These are phyloP conservation scores for Fusarium tupiense DNA, from an alignment of 2,329 filamentous ascomycete species.

Conservation along the genomic window DNA sequence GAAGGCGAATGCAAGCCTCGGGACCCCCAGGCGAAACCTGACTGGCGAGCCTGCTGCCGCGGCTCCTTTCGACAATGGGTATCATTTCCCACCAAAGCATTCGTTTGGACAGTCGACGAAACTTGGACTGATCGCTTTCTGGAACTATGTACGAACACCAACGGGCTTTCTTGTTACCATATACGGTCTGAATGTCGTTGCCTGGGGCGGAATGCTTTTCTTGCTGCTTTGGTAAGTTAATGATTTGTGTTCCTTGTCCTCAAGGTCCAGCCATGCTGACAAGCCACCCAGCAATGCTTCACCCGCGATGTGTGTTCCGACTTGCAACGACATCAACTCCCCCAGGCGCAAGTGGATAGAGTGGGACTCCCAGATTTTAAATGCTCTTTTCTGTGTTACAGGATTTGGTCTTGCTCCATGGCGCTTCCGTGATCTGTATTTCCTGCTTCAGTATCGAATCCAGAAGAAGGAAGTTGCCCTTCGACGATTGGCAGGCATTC, in stretches of 20 bases:
- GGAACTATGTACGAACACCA: constrained; percentile 78
- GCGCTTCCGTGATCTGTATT: constrained; percentile 84
- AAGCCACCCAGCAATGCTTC: constrained; percentile 44
- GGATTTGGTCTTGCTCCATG: constrained; percentile 86
- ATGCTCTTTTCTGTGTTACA: constrained; percentile 86
- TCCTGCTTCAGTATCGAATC: constrained; percentile 72
- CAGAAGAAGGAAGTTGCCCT: constrained; percentile 64
- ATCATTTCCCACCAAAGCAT: constrained; percentile 71
- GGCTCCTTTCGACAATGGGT: constrained; percentile 68
- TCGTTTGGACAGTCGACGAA: constrained; percentile 67
- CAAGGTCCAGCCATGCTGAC: constrained; percentile 9
- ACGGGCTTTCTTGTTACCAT: constrained; percentile 80
- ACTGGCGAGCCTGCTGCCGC: constrained; percentile 44
- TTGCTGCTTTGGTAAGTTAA: constrained; percentile 76
- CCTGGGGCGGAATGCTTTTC: constrained; percentile 93
- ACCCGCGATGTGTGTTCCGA: constrained; percentile 76
- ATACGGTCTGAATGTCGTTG: constrained; percentile 84
- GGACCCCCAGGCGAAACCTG: constrained; percentile 10
- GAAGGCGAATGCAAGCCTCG: background rate
- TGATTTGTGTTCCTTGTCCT: background rate
- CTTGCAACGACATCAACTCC: constrained; percentile 77
- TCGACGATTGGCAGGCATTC: constrained; percentile 76
- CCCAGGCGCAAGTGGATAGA: constrained; percentile 87
- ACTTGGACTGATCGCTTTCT: constrained; percentile 69
- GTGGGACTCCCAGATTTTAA: constrained; percentile 80